A percentile compares a stretch with the other conserved stretches of the same genome.
These are phyloP conservation scores for Vigna trinervia DNA, from an alignment of 306 rosid genomes.

Conservation along the genomic window DNA sequence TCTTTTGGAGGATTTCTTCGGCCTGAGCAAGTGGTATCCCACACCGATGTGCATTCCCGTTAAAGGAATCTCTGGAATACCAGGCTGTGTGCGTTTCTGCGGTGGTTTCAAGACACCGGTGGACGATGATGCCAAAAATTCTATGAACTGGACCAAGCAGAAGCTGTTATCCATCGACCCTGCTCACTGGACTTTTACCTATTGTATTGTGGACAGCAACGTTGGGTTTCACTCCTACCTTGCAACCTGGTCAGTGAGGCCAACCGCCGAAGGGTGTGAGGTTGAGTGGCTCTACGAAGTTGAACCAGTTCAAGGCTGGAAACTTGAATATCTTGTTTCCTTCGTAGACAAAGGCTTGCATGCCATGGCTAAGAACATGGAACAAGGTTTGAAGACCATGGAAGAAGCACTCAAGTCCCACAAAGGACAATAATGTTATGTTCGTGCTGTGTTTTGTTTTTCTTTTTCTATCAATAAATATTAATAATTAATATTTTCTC, in stretches of 20 bases:
- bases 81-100: slow-evolving; percentile 67
- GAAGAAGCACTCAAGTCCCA: slow-evolving; percentile 34
- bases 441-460: too few species aligned
- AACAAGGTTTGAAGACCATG: slow-evolving; percentile 52
- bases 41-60: slow-evolving; percentile 54
- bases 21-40: slow-evolving; percentile 67
- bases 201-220: slow-evolving; percentile 58
- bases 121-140: slow-evolving; percentile 20
- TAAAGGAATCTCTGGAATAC: slow-evolving; percentile 57
- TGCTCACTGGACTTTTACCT: slow-evolving; percentile 25
- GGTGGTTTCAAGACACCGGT: slow-evolving; percentile 65
- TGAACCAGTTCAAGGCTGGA: slow-evolving; percentile 68
- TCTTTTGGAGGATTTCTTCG: slow-evolving; percentile 65
- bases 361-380: slow-evolving; percentile 63
- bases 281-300: slow-evolving; percentile 67
- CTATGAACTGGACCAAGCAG: slow-evolving; percentile 64
- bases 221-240: slow-evolving; percentile 62
- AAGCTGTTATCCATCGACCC: slow-evolving; percentile 57
- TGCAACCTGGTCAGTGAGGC: slow-evolving; percentile 41
- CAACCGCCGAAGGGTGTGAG: slow-evolving; percentile 45
- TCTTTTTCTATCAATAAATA: too few species aligned
- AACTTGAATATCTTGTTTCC: slow-evolving; percentile 46
- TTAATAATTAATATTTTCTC: too few species aligned
- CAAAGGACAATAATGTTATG: background rate
- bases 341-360: slow-evolving; percentile 53